Evolutionary conservation across 208 protist genomes (phyloP).

Genomic region (Perkinsela sp.): DNA sequence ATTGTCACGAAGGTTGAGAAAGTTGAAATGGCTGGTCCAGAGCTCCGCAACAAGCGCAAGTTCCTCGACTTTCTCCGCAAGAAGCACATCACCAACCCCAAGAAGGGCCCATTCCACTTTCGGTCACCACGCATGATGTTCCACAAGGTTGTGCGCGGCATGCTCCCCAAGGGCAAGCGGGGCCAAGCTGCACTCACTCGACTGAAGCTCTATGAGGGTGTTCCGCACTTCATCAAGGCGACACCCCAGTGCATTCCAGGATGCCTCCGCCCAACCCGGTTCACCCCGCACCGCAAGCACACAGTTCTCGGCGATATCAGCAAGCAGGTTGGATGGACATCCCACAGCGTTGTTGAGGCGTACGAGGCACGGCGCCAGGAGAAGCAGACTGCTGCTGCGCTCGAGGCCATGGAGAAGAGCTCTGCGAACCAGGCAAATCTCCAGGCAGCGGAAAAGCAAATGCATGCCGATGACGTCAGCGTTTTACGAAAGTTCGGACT

Average conservation of each 20-base stretch:
- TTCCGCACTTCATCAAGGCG: conserved; percentile 29
- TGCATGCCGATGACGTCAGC: conserved; percentile 43
- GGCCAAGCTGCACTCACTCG: conserved; percentile 30
- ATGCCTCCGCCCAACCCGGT: conserved; percentile 35
- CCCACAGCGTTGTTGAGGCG: conserved; percentile 39
- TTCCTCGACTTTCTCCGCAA: conserved; percentile 75
- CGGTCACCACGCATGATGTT: conserved; percentile 85
- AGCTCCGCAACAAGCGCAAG: conserved; percentile 92
- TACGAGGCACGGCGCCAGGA: conserved; percentile 32
- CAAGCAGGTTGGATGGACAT: conserved; percentile 61
- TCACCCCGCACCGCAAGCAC: conserved; percentile 34
- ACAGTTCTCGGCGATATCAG: conserved; percentile 50
- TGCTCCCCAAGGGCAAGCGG: conserved; percentile 77
- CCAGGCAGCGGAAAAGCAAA: conserved; percentile 35
- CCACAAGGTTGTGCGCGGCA: conserved; percentile 76
- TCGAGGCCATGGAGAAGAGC: conserved; percentile 29
- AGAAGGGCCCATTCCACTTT: conserved; percentile 85
- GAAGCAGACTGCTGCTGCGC: conserved; percentile 25
- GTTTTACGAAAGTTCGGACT: conserved; percentile 63
- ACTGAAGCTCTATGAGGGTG: conserved; percentile 42
- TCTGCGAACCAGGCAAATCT: conserved; percentile 24
- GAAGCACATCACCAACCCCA: conserved; percentile 86
- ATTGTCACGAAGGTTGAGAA: conserved; percentile 86
- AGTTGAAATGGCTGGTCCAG: conserved; percentile 70
- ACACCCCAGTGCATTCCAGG: conserved; percentile 29